These are phyloP conservation scores for Suhomyces yuchorum DNA, from an alignment of 1,139 yeast species.

Conservation along the genomic window DNA sequence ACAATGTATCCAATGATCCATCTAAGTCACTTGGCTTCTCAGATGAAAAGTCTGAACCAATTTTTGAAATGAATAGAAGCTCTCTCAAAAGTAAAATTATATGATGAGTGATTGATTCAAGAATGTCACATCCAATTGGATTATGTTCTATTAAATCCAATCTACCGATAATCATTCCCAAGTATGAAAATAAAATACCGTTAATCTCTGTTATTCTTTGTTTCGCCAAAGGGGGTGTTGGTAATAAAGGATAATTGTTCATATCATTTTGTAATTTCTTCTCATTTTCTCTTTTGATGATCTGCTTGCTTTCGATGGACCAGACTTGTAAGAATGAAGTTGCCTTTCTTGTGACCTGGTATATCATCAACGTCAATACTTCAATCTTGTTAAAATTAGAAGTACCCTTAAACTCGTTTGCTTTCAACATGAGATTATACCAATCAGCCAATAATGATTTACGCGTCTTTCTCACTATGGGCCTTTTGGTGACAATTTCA, in stretches of 20 bases:
- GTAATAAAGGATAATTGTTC: constrained; percentile 46
- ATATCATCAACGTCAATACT: constrained; percentile 69
- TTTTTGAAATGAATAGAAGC: constrained; percentile 60
- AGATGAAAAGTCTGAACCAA: constrained; percentile 48
- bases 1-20: constrained; percentile 55
- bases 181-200: constrained; percentile 66
- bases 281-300: constrained; percentile 42
- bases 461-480: constrained; percentile 70
- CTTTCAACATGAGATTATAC: constrained; percentile 84
- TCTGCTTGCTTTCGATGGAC: constrained; percentile 59
- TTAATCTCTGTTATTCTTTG: constrained; percentile 75
- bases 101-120: constrained; percentile 69
- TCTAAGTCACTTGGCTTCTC: constrained; percentile 52
- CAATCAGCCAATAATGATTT: constrained; percentile 86
- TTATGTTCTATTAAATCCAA: constrained; percentile 75
- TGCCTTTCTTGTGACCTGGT: constrained; percentile 74
- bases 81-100: constrained; percentile 65
- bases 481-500: constrained; percentile 69
- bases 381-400: constrained; percentile 66
- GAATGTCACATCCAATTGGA: constrained; percentile 63
- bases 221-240: constrained; percentile 66
- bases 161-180: constrained; percentile 72
- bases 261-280: constrained; percentile 40
- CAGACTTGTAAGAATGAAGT: constrained; percentile 73
- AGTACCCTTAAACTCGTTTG: constrained; percentile 79